Evolutionary conservation across 805 yeast species (phyloP).

Genomic region (Hanseniaspora vineae): DNA sequence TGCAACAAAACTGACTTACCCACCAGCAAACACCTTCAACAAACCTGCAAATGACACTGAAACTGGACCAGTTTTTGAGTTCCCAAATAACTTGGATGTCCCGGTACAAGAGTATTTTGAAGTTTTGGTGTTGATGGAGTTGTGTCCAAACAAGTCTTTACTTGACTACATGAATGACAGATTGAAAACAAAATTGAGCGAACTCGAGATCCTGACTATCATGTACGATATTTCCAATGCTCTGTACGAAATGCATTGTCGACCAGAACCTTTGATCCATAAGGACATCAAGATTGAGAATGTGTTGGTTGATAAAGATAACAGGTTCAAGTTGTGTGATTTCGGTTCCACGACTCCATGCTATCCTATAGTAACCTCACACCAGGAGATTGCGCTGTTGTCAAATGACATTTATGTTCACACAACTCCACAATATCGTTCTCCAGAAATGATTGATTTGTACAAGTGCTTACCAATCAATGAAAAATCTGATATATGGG

Average conservation of each 20-base stretch:
- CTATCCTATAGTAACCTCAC: conserved; percentile 50
- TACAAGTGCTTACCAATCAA: conserved; percentile 75
- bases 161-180: conserved; percentile 85
- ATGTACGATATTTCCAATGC: conserved; percentile 75
- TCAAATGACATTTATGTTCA: conserved; percentile 79
- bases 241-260: conserved; percentile 67
- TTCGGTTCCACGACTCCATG: conserved; percentile 70
- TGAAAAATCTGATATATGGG: conserved; percentile 94
- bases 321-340: conserved; percentile 75
- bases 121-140: conserved; percentile 85
- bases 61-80: too few relatives aligned
- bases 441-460: conserved; percentile 93
- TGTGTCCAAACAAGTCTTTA: conserved; percentile 76
- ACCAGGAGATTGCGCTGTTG: conserved; percentile 59
- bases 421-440: conserved; percentile 90
- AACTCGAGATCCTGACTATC: conserved; percentile 66
- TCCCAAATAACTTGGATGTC: conserved; percentile 11
- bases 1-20: conserved; percentile 25
- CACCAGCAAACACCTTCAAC: too few relatives aligned
- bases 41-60: too few relatives aligned
- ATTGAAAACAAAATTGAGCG: conserved; percentile 63
- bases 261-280: conserved; percentile 60
- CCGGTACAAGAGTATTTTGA: conserved; percentile 45
- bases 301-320: conserved; percentile 61
- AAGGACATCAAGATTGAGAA: conserved; percentile 92